Conservation (phyloP, 2,329 filamentous ascomycete species). For the Lachnellula hyalina region DNA sequence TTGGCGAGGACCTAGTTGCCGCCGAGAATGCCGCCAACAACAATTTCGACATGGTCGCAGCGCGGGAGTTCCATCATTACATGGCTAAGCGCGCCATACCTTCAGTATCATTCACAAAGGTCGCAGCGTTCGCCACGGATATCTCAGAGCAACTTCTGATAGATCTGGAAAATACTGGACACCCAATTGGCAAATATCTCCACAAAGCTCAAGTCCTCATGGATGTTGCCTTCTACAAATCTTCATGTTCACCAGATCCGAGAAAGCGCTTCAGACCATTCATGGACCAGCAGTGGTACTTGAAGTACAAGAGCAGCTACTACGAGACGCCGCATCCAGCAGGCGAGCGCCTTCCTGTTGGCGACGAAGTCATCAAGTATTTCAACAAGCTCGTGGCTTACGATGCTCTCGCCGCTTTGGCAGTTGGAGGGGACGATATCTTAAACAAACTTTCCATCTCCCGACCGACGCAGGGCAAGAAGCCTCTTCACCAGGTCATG, state of each 20-base stretch:
- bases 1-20: conserved; percentile 2
- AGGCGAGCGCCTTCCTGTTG: conserved; percentile 12
- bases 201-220: conserved; percentile 18
- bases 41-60: conserved; percentile 18
- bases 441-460: conserved; percentile 6
- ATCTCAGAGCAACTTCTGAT: conserved; percentile 17
- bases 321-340: conserved; percentile 1
- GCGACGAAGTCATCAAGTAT: conserved; percentile 20
- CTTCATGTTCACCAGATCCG: conserved; percentile 12
- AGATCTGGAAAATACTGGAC: conserved; percentile 13
- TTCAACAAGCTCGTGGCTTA: conserved; percentile 25
- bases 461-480: background rate
- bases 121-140: conserved; percentile 19
- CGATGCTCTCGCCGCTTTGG: conserved; percentile 27
- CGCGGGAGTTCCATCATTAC: conserved; percentile 19
- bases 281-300: conserved; percentile 24
- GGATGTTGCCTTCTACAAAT: conserved; percentile 22
- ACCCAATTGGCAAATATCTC: conserved; percentile 22
- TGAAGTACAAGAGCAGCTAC: conserved; percentile 20
- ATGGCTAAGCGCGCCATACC: conserved; percentile 14
- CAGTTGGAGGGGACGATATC: conserved; percentile 22
- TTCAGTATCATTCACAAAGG: conserved; percentile 24
- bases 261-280: conserved; percentile 12
- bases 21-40: conserved; percentile 21
- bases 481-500: conserved; percentile 1